A percentile compares a stretch with the other conserved stretches of the same genome.
Conservation (phyloP, 2,329 filamentous ascomycete species). For the Nemania serpens region DNA sequence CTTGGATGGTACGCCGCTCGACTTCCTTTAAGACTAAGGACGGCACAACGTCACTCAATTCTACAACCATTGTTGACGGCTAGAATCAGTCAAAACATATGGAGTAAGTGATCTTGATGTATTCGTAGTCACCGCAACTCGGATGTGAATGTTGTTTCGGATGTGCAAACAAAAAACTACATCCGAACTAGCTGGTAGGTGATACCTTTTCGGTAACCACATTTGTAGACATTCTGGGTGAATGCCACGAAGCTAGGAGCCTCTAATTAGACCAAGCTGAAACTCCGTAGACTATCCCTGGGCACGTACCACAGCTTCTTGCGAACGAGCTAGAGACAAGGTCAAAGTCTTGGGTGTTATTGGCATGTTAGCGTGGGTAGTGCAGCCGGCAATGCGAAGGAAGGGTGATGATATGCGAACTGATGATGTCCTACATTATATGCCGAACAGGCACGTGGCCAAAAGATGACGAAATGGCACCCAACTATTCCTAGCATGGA, state of each 20-base stretch:
- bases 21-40: constrained; percentile 28
- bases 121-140: constrained; percentile 3
- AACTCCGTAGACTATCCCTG: constrained; percentile 8
- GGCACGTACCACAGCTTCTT: constrained; percentile 13
- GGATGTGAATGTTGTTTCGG: constrained; percentile 22
- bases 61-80: constrained; percentile 5
- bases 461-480: constrained; percentile 6
- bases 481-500: background rate
- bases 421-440: constrained; percentile 24
- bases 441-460: constrained; percentile 23
- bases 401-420: constrained; percentile 12
- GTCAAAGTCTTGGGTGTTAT: constrained; percentile 11
- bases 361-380: constrained; percentile 30
- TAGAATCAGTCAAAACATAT: constrained; percentile 20
- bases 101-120: constrained; percentile 25
- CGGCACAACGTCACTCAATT: constrained; percentile 16
- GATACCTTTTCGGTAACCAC: constrained; percentile 17
- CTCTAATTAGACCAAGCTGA: constrained; percentile 7
- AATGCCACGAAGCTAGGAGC: constrained; percentile 17
- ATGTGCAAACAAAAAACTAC: constrained; percentile 16
- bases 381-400: constrained; percentile 27
- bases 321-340: background rate
- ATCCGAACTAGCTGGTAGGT: constrained; percentile 21
- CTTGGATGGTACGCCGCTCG: constrained; percentile 23
- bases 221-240: constrained; percentile 13